Conservation (phyloP, 1,284 basidiomycete genomes). For the Cutaneotrichosporon sp. region DNA sequence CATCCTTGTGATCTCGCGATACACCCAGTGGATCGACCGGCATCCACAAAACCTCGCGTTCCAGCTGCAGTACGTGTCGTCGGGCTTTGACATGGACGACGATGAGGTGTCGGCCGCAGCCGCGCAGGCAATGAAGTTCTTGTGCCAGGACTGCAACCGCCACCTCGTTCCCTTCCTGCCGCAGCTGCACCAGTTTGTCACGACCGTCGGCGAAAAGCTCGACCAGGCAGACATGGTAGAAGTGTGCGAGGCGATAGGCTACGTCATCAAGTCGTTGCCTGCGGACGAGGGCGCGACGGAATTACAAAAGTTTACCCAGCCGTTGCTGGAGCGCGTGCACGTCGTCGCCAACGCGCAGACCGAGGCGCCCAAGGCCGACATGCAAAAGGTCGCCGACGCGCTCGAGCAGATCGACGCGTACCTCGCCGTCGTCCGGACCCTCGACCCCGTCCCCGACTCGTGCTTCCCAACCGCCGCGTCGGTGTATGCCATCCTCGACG, state of each 20-base stretch:
- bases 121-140: conserved; percentile 90
- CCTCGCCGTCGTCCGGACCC: conserved; percentile 69
- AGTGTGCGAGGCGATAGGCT: conserved; percentile 91
- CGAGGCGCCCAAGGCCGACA: conserved; percentile 54
- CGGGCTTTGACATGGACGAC: conserved; percentile 72
- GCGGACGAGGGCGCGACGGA: conserved; percentile 73
- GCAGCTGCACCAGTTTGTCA: conserved; percentile 83
- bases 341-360: conserved; percentile 31
- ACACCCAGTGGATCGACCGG: conserved; percentile 91
- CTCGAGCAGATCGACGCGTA: conserved; percentile 86
- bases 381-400: conserved; percentile 69
- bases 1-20: conserved; percentile 88
- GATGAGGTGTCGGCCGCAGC: conserved; percentile 91
- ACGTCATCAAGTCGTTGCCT: conserved; percentile 89
- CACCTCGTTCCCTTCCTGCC: conserved; percentile 89
- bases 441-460: conserved; percentile 70
- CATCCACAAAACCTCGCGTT: conserved; percentile 83
- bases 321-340: conserved; percentile 52
- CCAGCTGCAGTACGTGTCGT: conserved; percentile 85
- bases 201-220: conserved; percentile 68
- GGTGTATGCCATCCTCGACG: conserved; percentile 78
- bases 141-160: conserved; percentile 95
- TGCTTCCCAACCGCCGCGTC: conserved; percentile 75
- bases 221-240: conserved; percentile 81
- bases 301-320: conserved; percentile 71